phyloP scores from a whole-genome alignment of 2,329 filamentous ascomycete species.

The Aspergillus hortae region DNA sequence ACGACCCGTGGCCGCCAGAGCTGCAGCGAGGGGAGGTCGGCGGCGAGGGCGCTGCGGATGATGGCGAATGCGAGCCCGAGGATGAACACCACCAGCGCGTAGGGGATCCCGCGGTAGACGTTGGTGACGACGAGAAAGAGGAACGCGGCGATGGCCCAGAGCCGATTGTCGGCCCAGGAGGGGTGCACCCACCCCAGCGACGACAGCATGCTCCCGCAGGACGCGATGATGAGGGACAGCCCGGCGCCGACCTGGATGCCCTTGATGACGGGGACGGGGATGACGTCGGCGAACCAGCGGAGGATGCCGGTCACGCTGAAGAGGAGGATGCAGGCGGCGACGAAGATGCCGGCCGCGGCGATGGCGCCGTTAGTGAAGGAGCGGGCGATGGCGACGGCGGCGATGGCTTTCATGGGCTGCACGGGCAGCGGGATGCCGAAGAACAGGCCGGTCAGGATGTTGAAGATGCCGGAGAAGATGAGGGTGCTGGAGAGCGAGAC shows the following conservation, averaged over 20 bases:
- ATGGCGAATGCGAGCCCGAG: conserved; percentile 66
- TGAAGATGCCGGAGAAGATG: conserved; percentile 83
- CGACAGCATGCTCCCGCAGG: conserved; percentile 64
- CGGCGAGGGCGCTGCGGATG: conserved; percentile 30
- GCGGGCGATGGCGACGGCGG: conserved; percentile 77
- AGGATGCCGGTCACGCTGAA: conserved; percentile 79
- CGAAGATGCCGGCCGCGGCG: conserved; percentile 78
- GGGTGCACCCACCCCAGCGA: conserved; percentile 66
- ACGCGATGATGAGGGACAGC: conserved; percentile 74
- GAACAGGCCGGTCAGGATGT: conserved; percentile 72
- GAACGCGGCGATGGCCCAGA: conserved; percentile 75
- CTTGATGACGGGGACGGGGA: conserved; percentile 85
- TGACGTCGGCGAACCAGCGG: conserved; percentile 65
- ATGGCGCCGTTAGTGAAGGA: conserved; percentile 66
- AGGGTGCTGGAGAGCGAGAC: conserved; percentile 81
- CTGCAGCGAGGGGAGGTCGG: conserved; percentile 50
- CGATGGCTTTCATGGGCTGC: conserved; percentile 88
- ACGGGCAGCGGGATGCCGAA: conserved; percentile 91
- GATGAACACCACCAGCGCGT: conserved; percentile 69
- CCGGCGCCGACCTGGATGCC: conserved; percentile 94
- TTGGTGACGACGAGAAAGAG: conserved; percentile 66
- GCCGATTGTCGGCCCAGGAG: conserved; percentile 68
- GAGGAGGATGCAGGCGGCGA: conserved; percentile 68
- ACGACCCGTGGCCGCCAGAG: conserved; percentile 59
- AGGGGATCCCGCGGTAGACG: conserved; percentile 65